Conservation (phyloP, 2,329 filamentous ascomycete genomes). For the Colletotrichum sidae region DNA sequence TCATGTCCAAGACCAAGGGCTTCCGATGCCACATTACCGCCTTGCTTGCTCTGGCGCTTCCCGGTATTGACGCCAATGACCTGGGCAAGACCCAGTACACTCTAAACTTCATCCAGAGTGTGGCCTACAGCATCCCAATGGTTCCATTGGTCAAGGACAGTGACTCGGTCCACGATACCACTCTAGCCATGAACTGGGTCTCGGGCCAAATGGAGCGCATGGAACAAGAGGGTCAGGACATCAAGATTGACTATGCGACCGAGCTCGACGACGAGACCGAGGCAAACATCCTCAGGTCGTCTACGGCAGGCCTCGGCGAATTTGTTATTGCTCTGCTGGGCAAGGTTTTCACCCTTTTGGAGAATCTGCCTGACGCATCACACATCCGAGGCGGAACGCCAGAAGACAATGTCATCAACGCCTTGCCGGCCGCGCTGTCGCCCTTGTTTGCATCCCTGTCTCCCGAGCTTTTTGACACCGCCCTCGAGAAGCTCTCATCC, state of each 20-base stretch:
- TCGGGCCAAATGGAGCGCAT: conserved; percentile 92
- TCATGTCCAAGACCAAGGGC: conserved; percentile 94
- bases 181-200: conserved; percentile 91
- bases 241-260: conserved; percentile 85
- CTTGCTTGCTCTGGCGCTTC: conserved; percentile 89
- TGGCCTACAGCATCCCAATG: conserved; percentile 96
- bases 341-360: conserved; percentile 93
- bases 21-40: conserved; percentile 97
- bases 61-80: conserved; percentile 97
- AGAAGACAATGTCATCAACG: conserved; percentile 97
- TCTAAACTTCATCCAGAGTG: conserved; percentile 92
- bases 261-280: conserved; percentile 90
- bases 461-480: conserved; percentile 91
- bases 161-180: conserved; percentile 76
- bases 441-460: conserved; percentile 92
- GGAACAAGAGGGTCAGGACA: conserved; percentile 85
- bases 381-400: conserved; percentile 90
- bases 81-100: conserved; percentile 96
- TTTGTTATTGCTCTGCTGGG: conserved; percentile 92
- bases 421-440: conserved; percentile 88
- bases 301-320: conserved; percentile 92
- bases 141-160: conserved; percentile 80
- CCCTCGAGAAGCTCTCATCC: conserved; percentile 88
- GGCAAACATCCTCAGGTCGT: conserved; percentile 88
- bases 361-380: conserved; percentile 93